phyloP scores from a whole-genome alignment of 331 rosid species.

The Pyracantha coccinea region DNA sequence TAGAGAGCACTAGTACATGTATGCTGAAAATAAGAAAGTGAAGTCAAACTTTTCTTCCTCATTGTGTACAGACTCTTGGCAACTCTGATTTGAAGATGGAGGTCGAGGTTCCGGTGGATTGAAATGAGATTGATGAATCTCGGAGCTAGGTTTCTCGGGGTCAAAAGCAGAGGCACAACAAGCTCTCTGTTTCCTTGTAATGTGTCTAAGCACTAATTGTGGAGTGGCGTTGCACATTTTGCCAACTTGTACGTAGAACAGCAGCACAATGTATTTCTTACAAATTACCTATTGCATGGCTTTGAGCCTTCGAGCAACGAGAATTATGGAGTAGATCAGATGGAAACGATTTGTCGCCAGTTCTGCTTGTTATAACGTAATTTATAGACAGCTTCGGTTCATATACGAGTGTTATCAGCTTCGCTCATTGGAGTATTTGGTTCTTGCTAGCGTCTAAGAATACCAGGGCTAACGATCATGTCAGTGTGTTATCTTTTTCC shows the following conservation, averaged over 20 bases:
- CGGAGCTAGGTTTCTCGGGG: slow-evolving; percentile 1
- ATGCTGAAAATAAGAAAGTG: not conserved
- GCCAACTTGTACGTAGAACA: not conserved
- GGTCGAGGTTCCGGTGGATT: slow-evolving; percentile 66
- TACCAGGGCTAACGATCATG: not conserved
- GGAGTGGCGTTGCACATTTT: not conserved
- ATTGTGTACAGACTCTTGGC: slow-evolving; percentile 50
- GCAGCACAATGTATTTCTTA: not conserved
- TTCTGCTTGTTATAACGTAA: slow-evolving; percentile 2
- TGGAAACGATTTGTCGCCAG: not conserved
- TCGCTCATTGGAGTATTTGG: not conserved
- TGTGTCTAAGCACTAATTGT: not conserved
- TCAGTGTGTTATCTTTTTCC: not conserved
- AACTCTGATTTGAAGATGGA: slow-evolving; percentile 61
- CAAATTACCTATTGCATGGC: not conserved
- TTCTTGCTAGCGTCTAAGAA: too few species aligned
- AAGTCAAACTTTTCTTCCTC: not conserved
- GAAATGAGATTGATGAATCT: slow-evolving; percentile 2
- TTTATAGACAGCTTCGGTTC: not conserved
- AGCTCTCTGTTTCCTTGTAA: not conserved
- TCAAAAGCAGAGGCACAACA: not conserved
- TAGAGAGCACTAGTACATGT: not conserved
- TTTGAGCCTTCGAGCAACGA: not conserved
- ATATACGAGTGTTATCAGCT: not conserved
- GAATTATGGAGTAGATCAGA: not conserved